Evolutionary conservation across 1,284 basidiomycete genomes (phyloP).

Genomic region (Pseudozyma flocculosa): DNA sequence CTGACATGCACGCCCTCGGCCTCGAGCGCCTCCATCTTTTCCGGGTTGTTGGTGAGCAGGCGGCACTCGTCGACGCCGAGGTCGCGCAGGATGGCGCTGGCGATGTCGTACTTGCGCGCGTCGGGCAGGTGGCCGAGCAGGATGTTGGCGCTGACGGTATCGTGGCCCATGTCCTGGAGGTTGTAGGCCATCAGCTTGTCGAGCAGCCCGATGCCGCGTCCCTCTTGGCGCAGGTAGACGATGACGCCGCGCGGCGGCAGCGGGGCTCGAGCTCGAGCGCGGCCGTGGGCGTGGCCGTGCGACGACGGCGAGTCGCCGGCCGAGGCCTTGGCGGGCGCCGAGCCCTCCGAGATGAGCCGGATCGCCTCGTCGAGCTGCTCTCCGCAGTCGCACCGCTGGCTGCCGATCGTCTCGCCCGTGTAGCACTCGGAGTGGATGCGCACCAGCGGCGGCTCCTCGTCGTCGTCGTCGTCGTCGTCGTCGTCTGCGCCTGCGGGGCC

Average conservation of each 20-base stretch:
- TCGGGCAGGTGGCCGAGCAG: constrained; percentile 93
- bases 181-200: constrained; percentile 98
- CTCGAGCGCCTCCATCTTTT: constrained; percentile 86
- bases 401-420: constrained; percentile 96
- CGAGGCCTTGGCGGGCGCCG: constrained; percentile 57
- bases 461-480: constrained; percentile 5
- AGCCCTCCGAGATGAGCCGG: constrained; percentile 69
- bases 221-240: constrained; percentile 95
- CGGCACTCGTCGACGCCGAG: constrained; percentile 72
- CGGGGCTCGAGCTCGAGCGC: no score
- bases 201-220: constrained; percentile 93
- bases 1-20: constrained; percentile 77
- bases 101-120: constrained; percentile 88
- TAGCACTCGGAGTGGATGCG: constrained; percentile 98
- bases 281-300: background rate
- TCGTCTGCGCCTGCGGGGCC: background rate
- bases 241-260: constrained; percentile 70
- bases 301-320: constrained; percentile 2
- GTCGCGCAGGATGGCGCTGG: constrained; percentile 84
- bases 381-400: constrained; percentile 98
- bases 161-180: constrained; percentile 94
- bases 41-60: constrained; percentile 94
- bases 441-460: constrained; percentile 70
- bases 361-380: constrained; percentile 97
- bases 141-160: constrained; percentile 95